Percentiles rank a stretch among this genome's conserved stretches.
Conservation (phyloP, 768 basidiomycete species). For the Dioszegia hungarica region DNA sequence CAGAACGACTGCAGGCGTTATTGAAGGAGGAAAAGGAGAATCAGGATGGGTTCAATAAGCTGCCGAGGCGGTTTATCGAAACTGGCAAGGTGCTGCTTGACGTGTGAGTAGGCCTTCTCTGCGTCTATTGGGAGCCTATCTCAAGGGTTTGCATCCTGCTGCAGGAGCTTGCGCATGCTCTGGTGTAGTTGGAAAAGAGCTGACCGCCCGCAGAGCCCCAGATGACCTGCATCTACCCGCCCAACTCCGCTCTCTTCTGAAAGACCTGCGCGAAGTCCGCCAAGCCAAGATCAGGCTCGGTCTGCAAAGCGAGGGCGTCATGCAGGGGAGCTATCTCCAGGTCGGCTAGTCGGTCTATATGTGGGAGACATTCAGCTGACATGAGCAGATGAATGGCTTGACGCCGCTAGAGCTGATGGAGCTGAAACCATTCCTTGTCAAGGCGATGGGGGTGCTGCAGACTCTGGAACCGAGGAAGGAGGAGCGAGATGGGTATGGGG, state of each 20-base stretch:
- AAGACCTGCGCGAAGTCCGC: conserved; percentile 91
- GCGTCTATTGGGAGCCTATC: no score
- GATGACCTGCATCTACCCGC: conserved; percentile 85
- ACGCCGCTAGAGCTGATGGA: conserved; percentile 46
- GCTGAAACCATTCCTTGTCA: conserved; percentile 44
- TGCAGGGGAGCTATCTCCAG: conserved; percentile 40
- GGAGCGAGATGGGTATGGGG: conserved; percentile 17
- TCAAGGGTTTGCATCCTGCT: no score
- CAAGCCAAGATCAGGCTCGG: conserved; percentile 90
- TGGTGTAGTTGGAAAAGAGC: no score
- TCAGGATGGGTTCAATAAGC: conserved; percentile 62
- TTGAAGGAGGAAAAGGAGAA: conserved; percentile 69
- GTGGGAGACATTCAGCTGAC: no score
- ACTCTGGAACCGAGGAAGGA: conserved; percentile 32
- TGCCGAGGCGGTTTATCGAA: conserved; percentile 86
- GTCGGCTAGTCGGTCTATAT: conserved; percentile 18
- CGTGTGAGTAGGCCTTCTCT: no score
- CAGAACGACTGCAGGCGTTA: conserved; percentile 76
- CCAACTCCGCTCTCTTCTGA: conserved; percentile 73
- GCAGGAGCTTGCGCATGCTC: no score
- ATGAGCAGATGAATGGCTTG: conserved; percentile 38
- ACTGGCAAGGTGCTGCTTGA: conserved; percentile 89
- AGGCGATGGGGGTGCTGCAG: conserved; percentile 46
- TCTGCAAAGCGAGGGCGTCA: conserved; percentile 54
- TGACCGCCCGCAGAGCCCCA: conserved; percentile 82